phyloP scores from a whole-genome alignment of 805 yeast genomes.

The Middelhovenomyces tepae region DNA sequence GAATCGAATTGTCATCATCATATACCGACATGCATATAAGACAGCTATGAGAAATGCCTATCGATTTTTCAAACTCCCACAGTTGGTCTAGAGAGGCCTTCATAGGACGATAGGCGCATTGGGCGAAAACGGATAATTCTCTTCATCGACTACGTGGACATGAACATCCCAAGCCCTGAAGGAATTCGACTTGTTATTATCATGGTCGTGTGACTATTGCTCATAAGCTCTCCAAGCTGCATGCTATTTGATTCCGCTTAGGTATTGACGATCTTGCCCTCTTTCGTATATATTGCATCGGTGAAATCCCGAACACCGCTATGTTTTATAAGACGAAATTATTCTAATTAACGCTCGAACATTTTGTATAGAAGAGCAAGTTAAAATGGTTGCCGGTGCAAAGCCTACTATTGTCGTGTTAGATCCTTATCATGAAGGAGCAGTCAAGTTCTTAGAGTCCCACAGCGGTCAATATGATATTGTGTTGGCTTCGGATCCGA shows the following conservation, averaged over 20 bases:
- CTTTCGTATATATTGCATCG: neutral
- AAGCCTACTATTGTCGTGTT: no score
- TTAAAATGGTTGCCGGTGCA: no score
- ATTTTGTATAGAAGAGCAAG: no score
- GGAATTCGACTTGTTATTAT: neutral
- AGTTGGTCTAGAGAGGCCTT: constrained; percentile 5
- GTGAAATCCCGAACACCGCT: neutral
- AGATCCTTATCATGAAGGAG: constrained; percentile 7
- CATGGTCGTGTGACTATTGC: neutral
- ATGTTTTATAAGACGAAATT: neutral
- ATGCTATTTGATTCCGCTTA: neutral
- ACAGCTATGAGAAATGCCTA: no score
- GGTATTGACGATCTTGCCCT: neutral
- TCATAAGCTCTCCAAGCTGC: constrained; percentile 1
- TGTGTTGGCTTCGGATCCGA: constrained; percentile 5
- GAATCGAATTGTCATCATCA: no score
- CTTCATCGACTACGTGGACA: constrained; percentile 6
- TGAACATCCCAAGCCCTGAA: constrained; percentile 7
- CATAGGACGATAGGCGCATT: no score
- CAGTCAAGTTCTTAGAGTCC: constrained; percentile 3
- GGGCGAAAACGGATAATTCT: constrained; percentile 6
- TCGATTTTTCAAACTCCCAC: constrained; percentile 1
- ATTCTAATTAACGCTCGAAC: neutral
- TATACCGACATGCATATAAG: no score
- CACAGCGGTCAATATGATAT: constrained; percentile 3